Evolutionary conservation across 1,284 basidiomycete species (phyloP), one percentile per base, ranked within the genome.

Genomic region (Somion occarium): DNA sequence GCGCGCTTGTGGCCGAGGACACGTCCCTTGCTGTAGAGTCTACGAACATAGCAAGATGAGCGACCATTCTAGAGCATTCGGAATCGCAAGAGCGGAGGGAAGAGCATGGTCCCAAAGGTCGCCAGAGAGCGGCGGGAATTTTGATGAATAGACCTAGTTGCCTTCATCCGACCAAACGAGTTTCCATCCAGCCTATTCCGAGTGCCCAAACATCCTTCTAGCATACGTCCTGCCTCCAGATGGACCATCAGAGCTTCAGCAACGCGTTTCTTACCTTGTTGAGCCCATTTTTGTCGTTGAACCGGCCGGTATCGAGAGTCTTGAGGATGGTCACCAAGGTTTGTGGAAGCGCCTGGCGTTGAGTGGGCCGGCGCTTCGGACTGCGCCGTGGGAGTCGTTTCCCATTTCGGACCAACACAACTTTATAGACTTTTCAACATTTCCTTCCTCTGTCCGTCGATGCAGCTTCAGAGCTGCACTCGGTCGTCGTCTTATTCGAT

Each of bases 1-100:
- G 91, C 93, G 64, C 97, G 92, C 81, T 98, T 96, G 91, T 97
- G 92, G 63, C 94, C 93, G 69, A 98, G 82, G 69, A 99, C 87
- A 68, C 96, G 93, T 74, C 93, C 97, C 83, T 98, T 98, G 75
- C 77, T 76, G 85, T 98, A 98, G 69, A 98, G 84, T 84, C 93
- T 94, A 70, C 44, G 46, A 45, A 38, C 49, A 43, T 22, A 34
- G 47, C 22, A 44, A 38, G 51, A 53, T 51, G 51, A 58, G 48
- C 46, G 51, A 22, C 39, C 39, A 41, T 7, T 41, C 39, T 9
- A 19, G 39, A 18, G 39, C 15, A 23, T 37, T 49, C 25, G 20
- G 41, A 38, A 38, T 15, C 38, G 41, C 41, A 24, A 26, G 23
- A 42, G 50, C 2, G 25, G 15, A 25, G 48, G 5, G 19, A 37